phyloP scores from a whole-genome alignment of 441 rosid genomes.

The Francoa sonchifolia region DNA sequence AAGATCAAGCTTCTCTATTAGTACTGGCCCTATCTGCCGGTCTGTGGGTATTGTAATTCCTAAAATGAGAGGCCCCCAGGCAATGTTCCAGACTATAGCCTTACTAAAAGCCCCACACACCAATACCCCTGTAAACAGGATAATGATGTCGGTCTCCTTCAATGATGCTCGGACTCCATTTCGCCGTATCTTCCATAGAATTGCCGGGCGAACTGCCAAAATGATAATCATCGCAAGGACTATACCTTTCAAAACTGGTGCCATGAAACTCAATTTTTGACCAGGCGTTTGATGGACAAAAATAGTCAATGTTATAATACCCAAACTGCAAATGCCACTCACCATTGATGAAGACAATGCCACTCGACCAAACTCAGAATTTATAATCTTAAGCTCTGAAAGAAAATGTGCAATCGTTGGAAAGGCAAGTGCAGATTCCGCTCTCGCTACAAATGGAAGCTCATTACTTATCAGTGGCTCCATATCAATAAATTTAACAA shows the following conservation, averaged over 20 bases:
- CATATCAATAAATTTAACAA: background rate
- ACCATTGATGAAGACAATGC: slow-evolving; percentile 11
- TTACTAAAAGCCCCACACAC: slow-evolving; percentile 1
- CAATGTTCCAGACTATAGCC: background rate
- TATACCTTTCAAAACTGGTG: background rate
- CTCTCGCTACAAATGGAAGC: slow-evolving; percentile 9
- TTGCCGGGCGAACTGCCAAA: background rate
- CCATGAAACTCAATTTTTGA: background rate
- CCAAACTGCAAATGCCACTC: background rate
- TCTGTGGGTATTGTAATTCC: slow-evolving; percentile 10
- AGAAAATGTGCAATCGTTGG: slow-evolving; percentile 9
- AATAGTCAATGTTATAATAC: background rate
- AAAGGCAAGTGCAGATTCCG: slow-evolving; percentile 11
- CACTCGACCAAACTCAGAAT: slow-evolving; percentile 11
- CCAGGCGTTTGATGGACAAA: background rate
- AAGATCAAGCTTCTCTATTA: slow-evolving; percentile 10
- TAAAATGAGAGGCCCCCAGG: background rate
- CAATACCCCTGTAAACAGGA: background rate
- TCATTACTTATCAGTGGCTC: background rate
- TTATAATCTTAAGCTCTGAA: slow-evolving; percentile 12
- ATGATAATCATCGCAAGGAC: slow-evolving; percentile 1
- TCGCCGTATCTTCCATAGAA: slow-evolving; percentile 4
- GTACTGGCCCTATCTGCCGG: slow-evolving; percentile 8
- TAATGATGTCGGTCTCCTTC: background rate
- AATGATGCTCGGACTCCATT: background rate